Evolutionary conservation across 2,329 filamentous ascomycete species (phyloP), one percentile per base, ranked within the genome.

Genomic region (Teratosphaeria nubilosa): DNA sequence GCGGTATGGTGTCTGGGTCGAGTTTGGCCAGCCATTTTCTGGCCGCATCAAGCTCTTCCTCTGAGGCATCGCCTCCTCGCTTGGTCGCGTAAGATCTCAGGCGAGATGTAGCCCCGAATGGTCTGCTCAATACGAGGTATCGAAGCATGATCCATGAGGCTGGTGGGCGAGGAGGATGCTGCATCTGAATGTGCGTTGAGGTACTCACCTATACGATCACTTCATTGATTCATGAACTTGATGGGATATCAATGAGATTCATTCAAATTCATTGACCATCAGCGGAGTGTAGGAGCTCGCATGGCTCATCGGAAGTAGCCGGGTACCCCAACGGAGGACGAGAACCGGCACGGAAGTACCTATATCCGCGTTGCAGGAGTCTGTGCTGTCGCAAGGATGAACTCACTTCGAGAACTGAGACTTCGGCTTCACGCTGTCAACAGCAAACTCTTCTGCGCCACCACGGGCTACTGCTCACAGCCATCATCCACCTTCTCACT

Each of bases 21-120:
- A 85, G 76, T 51, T 73, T 72, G 51, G 75, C 73, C 53, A 86
- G 78, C 83, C 83, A 86, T 65, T 75, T 70, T 57, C 83, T 77
- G 14, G 82, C 82, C 41, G 74, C 65, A 34, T 62, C 60, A 24
- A 66, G 59, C 52, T 67, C 65, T 16, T 61, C 66, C 30, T 68
- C 67, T 50, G 66, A 63, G 9, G 50, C 58, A 50, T 64, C 58
- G 45, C 55, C 62, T 20, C 59, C 52, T 3, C 51, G 57, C 34
- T 54, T 62, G 34, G 54, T 56, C 5, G 62, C 63, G 32, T 60
- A 61, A 10, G 16, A 55, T 55, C 64, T 58, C 5, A 30, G 14
- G 4, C 14, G 14, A 6, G 13, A 7, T 14, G 4, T 32, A 16
- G 53, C 13, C 6, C 7, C 3, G 16, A 14, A 14, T 11, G 11